Percentiles rank a stretch among this genome's conserved stretches.
phyloP scores from a whole-genome alignment of 768 basidiomycete species.

The Pleurotus giganteus region DNA sequence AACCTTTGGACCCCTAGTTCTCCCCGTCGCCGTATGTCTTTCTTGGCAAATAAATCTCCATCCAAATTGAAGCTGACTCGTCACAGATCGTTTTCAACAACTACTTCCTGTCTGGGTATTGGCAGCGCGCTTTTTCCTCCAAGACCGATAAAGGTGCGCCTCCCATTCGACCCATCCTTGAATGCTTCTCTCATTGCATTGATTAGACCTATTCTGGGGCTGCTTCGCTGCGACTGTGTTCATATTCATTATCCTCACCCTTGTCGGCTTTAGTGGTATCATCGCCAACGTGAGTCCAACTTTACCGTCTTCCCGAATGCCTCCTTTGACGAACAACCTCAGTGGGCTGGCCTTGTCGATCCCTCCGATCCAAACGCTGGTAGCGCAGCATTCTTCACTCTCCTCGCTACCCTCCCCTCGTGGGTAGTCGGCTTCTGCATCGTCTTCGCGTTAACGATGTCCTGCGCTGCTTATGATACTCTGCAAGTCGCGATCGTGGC shows the following conservation, averaged over 20 bases:
- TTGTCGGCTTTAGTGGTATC: slow-evolving; percentile 2
- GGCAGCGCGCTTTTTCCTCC: slow-evolving; percentile 9
- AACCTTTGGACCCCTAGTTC: background rate
- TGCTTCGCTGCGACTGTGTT: slow-evolving; percentile 5
- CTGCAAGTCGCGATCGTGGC: slow-evolving; percentile 8
- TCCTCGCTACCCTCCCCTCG: slow-evolving; percentile 1
- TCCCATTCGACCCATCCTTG: background rate
- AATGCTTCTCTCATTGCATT: background rate
- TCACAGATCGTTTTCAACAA: slow-evolving; percentile 8
- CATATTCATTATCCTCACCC: slow-evolving; percentile 6
- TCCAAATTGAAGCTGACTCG: background rate
- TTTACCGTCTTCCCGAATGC: background rate
- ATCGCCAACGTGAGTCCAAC: background rate
- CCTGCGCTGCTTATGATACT: slow-evolving; percentile 5
- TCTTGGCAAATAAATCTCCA: too few species aligned
- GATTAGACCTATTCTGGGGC: slow-evolving; percentile 4
- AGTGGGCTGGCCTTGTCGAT: slow-evolving; percentile 8
- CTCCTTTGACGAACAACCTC: background rate
- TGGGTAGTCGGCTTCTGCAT: slow-evolving; percentile 9
- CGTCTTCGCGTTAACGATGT: slow-evolving; percentile 7
- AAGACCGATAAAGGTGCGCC: slow-evolving; percentile 4
- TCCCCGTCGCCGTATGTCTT: background rate
- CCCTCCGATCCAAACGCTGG: background rate
- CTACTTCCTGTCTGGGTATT: slow-evolving; percentile 5
- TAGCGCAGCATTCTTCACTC: slow-evolving; percentile 6